phyloP scores from a whole-genome alignment of 192 early-diverging fungal genomes.

The Lunasporangiospora selenospora region DNA sequence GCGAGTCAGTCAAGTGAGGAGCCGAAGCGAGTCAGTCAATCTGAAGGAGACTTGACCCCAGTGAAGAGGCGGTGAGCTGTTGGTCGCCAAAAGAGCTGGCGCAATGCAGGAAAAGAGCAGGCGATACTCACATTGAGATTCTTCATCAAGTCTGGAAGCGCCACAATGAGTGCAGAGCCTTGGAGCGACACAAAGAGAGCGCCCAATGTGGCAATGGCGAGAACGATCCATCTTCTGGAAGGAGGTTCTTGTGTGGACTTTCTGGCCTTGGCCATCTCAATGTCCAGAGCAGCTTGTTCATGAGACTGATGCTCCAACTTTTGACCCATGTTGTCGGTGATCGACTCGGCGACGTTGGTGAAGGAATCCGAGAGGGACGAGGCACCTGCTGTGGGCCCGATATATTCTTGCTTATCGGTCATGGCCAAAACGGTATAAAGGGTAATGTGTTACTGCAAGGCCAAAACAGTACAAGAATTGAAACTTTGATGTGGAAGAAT shows the following conservation, averaged over 20 bases:
- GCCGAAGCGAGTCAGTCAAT: not conserved
- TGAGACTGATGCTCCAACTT: slow-evolving; percentile 27
- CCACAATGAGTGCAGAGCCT: slow-evolving; percentile 45
- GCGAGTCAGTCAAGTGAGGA: not conserved
- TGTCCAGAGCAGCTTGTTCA: slow-evolving; percentile 38
- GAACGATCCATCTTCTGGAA: slow-evolving; percentile 44
- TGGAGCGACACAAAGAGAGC: slow-evolving; percentile 47
- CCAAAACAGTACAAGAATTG: no score
- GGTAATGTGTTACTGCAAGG: no score
- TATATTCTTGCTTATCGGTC: slow-evolving; percentile 33
- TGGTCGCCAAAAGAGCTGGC: not conserved
- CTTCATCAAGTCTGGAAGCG: slow-evolving; percentile 46
- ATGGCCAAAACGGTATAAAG: slow-evolving; percentile 2
- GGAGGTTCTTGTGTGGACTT: slow-evolving; percentile 36
- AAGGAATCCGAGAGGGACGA: slow-evolving; percentile 5
- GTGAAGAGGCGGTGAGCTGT: no score
- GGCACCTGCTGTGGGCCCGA: not conserved
- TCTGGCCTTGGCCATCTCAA: slow-evolving; percentile 40
- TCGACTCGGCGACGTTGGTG: slow-evolving; percentile 24
- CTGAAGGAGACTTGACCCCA: not conserved
- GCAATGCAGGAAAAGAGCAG: not conserved
- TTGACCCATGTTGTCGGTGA: slow-evolving; percentile 19
- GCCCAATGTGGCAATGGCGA: slow-evolving; percentile 41
- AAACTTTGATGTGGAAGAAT: no score
- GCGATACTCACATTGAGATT: slow-evolving; percentile 22